phyloP scores from a whole-genome alignment of 306 rosid genomes.

The Lathyrus sativus region DNA sequence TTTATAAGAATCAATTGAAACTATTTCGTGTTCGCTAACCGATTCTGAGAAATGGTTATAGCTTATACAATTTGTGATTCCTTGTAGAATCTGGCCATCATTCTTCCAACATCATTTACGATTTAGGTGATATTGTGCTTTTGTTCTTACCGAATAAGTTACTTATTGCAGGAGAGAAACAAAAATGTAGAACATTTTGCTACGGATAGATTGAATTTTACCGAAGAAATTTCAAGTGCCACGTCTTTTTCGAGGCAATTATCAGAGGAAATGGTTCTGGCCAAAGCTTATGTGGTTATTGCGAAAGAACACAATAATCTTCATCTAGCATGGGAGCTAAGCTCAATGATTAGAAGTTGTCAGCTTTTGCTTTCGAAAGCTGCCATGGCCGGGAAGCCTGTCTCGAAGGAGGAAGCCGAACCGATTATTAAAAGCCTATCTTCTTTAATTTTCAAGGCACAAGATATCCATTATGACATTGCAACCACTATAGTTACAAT shows the following conservation, averaged over 20 bases:
- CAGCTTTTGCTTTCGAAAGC: constrained; percentile 90
- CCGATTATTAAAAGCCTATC: constrained; percentile 78
- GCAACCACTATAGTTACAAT: constrained; percentile 91
- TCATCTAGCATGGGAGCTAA: constrained; percentile 96
- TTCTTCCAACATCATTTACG: not conserved
- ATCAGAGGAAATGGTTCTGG: constrained; percentile 80
- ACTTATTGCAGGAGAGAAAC: constrained; percentile 63
- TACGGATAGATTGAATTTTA: constrained; percentile 61
- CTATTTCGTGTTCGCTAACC: not conserved
- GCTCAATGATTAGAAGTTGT: constrained; percentile 74
- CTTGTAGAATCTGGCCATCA: not conserved
- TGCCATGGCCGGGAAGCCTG: constrained; percentile 74
- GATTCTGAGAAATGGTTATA: constrained; percentile 7
- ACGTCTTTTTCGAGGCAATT: constrained; percentile 84
- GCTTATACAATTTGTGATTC: not conserved
- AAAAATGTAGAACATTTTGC: constrained; percentile 48
- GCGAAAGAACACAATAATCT: constrained; percentile 89
- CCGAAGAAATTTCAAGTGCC: constrained; percentile 68
- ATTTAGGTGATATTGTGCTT: not conserved
- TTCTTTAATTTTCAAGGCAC: constrained; percentile 78
- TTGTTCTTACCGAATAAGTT: constrained; percentile 29
- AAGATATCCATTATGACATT: constrained; percentile 81
- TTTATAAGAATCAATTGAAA: too few relatives aligned
- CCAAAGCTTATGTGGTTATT: constrained; percentile 88
- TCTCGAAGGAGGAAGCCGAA: constrained; percentile 75